These are phyloP conservation scores for Dothiorella sarmentorum DNA, from an alignment of 2,329 filamentous ascomycete species.

Conservation along the genomic window DNA sequence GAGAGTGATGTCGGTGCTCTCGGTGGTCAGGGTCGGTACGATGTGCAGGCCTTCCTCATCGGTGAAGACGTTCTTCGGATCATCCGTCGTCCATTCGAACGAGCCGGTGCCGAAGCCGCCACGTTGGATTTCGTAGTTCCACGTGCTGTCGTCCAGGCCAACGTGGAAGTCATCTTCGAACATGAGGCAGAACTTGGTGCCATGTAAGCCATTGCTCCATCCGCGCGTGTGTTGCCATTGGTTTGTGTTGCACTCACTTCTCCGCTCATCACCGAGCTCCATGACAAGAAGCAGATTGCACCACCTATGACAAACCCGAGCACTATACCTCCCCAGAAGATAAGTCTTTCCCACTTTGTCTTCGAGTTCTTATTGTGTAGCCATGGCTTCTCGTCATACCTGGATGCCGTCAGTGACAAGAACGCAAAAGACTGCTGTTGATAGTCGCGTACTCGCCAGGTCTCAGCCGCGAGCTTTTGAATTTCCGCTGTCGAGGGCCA, in stretches of 20 bases:
- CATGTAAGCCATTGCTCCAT: neutral
- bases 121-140: conserved; percentile 49
- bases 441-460: neutral
- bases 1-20: conserved; percentile 37
- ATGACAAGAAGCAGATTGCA: conserved; percentile 24
- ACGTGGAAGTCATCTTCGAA: conserved; percentile 48
- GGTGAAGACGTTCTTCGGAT: conserved; percentile 47
- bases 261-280: conserved; percentile 26
- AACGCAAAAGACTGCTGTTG: neutral
- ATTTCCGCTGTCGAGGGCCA: conserved; percentile 20
- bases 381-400: conserved; percentile 42
- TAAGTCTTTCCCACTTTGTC: conserved; percentile 37
- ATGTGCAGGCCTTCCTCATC: conserved; percentile 51
- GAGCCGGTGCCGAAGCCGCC: conserved; percentile 44
- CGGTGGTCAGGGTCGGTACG: conserved; percentile 42
- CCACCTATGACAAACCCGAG: conserved; percentile 36
- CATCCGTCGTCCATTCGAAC: conserved; percentile 54
- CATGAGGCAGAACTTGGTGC: conserved; percentile 48
- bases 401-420: conserved; percentile 17
- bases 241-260: neutral
- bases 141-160: conserved; percentile 42
- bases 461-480: conserved; percentile 36
- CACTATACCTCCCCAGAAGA: conserved; percentile 32
- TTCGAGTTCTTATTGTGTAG: conserved; percentile 27
- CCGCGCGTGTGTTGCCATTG: neutral